A percentile compares a stretch with the other conserved stretches of the same genome.
Evolutionary conservation across 805 yeast genomes (phyloP).

Genomic region (Candida gorgasii): DNA sequence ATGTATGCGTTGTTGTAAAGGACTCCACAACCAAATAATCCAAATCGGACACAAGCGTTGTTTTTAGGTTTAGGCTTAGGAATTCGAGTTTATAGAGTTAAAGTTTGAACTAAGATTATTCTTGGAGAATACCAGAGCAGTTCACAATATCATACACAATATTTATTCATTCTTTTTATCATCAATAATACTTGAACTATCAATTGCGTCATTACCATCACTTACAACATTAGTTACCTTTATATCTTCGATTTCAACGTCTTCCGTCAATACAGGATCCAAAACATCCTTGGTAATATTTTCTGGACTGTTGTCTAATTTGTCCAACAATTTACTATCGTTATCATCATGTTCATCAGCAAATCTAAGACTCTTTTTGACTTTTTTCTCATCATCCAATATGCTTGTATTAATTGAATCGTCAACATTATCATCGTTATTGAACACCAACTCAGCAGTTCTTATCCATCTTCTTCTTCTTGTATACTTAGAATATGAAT

Average conservation of each 20-base stretch:
- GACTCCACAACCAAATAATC: too few species aligned
- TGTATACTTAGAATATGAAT: slow-evolving; percentile 86
- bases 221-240: slow-evolving; percentile 12
- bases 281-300: slow-evolving; percentile 12
- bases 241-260: slow-evolving; percentile 14
- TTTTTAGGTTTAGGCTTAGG: too few species aligned
- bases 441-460: slow-evolving; percentile 77
- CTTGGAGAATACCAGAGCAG: too few species aligned
- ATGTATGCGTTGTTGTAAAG: too few species aligned
- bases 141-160: too few species aligned
- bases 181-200: slow-evolving; percentile 7
- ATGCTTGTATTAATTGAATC: slow-evolving; percentile 7
- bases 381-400: slow-evolving; percentile 12
- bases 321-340: slow-evolving; percentile 12
- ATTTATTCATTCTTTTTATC: slow-evolving; percentile 13
- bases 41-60: too few species aligned
- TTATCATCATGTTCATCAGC: slow-evolving; percentile 27
- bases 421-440: slow-evolving; percentile 11
- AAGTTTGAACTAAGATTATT: too few species aligned
- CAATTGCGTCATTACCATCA: slow-evolving; percentile 11
- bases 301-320: slow-evolving; percentile 15
- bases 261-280: slow-evolving; percentile 12
- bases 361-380: slow-evolving; percentile 38
- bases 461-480: slow-evolving; percentile 95
- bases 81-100: too few species aligned